Evolutionary conservation across 306 rosid genomes (phyloP).

Genomic region (Glycyrrhiza uralensis): DNA sequence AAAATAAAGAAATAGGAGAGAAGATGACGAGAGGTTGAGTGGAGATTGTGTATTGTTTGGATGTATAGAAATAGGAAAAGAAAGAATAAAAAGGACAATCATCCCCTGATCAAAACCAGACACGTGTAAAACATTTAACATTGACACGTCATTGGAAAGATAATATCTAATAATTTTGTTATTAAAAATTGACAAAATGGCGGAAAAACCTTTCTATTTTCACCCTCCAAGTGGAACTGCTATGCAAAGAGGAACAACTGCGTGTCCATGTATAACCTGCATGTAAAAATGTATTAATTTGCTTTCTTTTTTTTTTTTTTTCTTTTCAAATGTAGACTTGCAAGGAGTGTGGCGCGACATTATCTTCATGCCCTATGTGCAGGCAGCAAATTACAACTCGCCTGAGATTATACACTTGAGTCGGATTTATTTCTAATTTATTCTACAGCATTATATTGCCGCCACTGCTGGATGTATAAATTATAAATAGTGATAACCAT

Average conservation of each 20-base stretch:
- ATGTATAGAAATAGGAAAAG: too few relatives aligned
- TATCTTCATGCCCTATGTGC: conserved; percentile 75
- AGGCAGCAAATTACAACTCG: conserved; percentile 75
- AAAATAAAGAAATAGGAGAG: too few relatives aligned
- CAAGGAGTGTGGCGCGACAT: conserved; percentile 74
- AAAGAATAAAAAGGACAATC: background rate
- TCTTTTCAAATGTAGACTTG: conserved; percentile 84
- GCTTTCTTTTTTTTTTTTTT: background rate
- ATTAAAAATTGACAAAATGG: background rate
- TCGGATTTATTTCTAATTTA: background rate
- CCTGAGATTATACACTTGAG: conserved; percentile 60
- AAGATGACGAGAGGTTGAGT: too few relatives aligned
- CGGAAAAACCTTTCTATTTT: background rate
- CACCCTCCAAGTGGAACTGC: background rate
- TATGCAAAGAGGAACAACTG: background rate
- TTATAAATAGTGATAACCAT: background rate
- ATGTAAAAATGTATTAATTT: conserved; percentile 2
- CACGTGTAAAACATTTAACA: background rate
- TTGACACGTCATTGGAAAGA: background rate
- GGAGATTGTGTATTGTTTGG: too few relatives aligned
- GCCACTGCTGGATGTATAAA: background rate
- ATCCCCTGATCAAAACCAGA: background rate
- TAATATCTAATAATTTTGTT: background rate
- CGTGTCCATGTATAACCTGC: background rate
- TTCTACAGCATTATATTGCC: background rate